These are phyloP conservation scores for Xylaria intraflava DNA, from an alignment of 495 filamentous ascomycete genomes.

Conservation along the genomic window DNA sequence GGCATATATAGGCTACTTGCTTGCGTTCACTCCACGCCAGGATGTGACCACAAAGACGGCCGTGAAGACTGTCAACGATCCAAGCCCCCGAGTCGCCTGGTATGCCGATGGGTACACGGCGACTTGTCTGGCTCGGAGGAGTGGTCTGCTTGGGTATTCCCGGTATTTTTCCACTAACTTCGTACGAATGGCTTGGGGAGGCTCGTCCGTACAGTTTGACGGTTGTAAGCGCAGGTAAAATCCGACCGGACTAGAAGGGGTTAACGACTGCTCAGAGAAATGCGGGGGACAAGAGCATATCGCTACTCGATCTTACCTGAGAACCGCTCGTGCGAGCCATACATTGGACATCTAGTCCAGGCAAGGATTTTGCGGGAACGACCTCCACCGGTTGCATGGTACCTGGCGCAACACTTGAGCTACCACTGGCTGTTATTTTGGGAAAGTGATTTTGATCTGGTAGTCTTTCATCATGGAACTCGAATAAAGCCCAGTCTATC, in stretches of 20 bases:
- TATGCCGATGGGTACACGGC: conserved; percentile 44
- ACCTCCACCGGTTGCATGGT: conserved; percentile 37
- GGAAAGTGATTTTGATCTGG: conserved; percentile 62
- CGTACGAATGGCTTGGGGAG: conserved; percentile 75
- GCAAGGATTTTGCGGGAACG: conserved; percentile 45
- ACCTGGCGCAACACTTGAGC: conserved; percentile 18
- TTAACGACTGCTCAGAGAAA: background rate
- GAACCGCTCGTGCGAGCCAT: conserved; percentile 86
- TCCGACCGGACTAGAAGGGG: conserved; percentile 54
- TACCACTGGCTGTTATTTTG: conserved; percentile 37
- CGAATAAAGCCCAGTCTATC: conserved; percentile 92
- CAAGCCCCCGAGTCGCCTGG: conserved; percentile 91
- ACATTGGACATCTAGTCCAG: conserved; percentile 73
- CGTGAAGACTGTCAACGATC: conserved; percentile 75
- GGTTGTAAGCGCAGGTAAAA: conserved; percentile 66
- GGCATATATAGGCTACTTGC: conserved; percentile 78
- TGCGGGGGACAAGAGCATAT: background rate
- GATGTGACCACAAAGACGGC: conserved; percentile 83
- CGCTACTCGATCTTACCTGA: conserved; percentile 24
- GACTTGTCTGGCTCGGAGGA: background rate
- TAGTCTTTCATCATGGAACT: conserved; percentile 63
- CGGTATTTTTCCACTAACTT: conserved; percentile 54
- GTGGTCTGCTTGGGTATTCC: conserved; percentile 7
- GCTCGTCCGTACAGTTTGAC: conserved; percentile 77
- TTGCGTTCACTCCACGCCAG: conserved; percentile 75